Evolutionary conservation across 75 land plant genomes (phyloP), one percentile per base, ranked within the genome.

Genomic region (Picea glauca): DNA sequence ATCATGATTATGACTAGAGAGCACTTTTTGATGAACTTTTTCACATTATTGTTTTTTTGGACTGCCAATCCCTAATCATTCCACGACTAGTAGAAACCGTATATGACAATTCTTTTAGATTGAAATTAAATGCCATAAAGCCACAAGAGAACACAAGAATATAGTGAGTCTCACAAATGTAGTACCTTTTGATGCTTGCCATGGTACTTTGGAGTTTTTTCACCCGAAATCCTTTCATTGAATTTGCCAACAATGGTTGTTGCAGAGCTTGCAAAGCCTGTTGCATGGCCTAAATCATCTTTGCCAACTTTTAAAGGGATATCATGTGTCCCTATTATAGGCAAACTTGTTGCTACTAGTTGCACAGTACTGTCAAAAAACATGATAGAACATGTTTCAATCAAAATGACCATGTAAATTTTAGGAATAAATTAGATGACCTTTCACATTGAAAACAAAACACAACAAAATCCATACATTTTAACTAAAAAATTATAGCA

Each of bases 11-110:
- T n/a, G n/a, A 38, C 40, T 85, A 17, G 94, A 87, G 67, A 98
- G 83, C 23, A 98, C 83, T 84, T 93, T 93, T 80, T 84, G 87
- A 61, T 95, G 78, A 70, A 98, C 82, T 64, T 92, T 91, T 0
- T 90, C 90, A 35, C 85, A 85, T 81, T 91, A 96, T 79, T 90
- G 83, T 83, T 83, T 88, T 81, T 98, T 98, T 77, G 78, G 79
- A 8, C 82, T 61, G 1, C 89, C 87, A 75, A 86, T 84, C 33
- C 99, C 99, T 68, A 82, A 80, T 68, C 96, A 94, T 81, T 94
- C 99, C 5, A 88, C 96, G 38, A 91, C 95, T n/a, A 98, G 99
- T 40, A 93, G 85, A 79, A 92, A 96, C 99, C 93, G 89, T 43
- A 84, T 30, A 65, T 9, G 77, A 33, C 72, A 67, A 67, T 67